Base-by-base conservation (phyloP, 345 rosid genomes). In the Microcos paniculata region DNA sequence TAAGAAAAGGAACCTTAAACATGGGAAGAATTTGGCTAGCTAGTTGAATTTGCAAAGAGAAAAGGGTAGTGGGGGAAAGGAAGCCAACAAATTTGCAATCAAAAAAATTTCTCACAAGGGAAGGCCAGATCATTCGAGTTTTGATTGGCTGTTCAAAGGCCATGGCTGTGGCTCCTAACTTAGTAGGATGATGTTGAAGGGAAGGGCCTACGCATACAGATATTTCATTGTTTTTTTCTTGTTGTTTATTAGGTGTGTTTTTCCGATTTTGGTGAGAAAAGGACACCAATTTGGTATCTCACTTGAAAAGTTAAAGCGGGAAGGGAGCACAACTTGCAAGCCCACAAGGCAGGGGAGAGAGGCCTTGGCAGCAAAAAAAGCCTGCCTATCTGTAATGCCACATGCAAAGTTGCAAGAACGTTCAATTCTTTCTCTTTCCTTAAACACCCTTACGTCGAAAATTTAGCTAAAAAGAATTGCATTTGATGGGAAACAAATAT, bases 381-480 rank as follows among this genome's bases (percentile, higher is more conserved):
- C 53, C 71, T 45, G 55, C 71, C 56, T 67, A 21, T 67, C 71
- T 67, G 71, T 26, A 67, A 67, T 23, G 15, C 8, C 71, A 67
- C 56, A 45, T 67, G 56, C 56, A 15, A 42, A 21, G 46, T 21
- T 64, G 46, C 6, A 13, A n/a, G 21, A 45, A 26, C 71, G 23
- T 46, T 67, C 23, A 14, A 13, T 1, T 13, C 13, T 62, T 40
- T 42, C 23, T 43, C 21, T 23, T 66, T 66, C 53, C 71, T 13
- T 19, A 0, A 66, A 6, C 14, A 45, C 40, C 71, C 71, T 58
- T 58, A 0, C 33, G 16, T 28, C 62, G 0, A 26, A 13, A 58
- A 3, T 35, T 35, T 35, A 7, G 40, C 6, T 35, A 81, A 56
- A 35, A 77, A 76, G 86, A 81, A 85, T 86, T 82, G 89, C 15